phyloP scores from a whole-genome alignment of 768 basidiomycete species.

The Ramaria sp. region DNA sequence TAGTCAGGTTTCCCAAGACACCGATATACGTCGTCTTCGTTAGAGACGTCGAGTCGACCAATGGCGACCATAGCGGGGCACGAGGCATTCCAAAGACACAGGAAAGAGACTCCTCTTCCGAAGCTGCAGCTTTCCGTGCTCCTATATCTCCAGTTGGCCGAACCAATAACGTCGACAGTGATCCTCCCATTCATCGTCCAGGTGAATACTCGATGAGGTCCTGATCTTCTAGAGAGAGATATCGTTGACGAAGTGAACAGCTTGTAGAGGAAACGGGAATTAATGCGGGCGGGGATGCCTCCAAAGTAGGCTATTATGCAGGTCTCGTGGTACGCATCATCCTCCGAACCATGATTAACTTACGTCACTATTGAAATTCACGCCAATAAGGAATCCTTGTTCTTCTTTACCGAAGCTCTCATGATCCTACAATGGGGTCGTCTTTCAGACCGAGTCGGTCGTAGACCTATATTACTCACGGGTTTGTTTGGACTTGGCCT shows the following conservation, averaged over 20 bases:
- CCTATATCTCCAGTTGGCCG: slow-evolving; percentile 62
- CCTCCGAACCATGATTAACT: neutral
- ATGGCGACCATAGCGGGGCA: too few species aligned
- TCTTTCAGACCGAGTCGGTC: slow-evolving; percentile 25
- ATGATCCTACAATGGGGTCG: slow-evolving; percentile 36
- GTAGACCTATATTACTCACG: neutral
- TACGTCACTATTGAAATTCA: neutral
- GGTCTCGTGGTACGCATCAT: slow-evolving; percentile 40
- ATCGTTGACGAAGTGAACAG: slow-evolving; percentile 20
- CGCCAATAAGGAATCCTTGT: slow-evolving; percentile 11
- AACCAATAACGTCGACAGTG: slow-evolving; percentile 66
- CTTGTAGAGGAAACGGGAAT: slow-evolving; percentile 50
- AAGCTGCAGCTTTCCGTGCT: slow-evolving; percentile 61
- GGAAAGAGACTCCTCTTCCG: slow-evolving; percentile 39
- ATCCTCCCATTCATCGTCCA: slow-evolving; percentile 71
- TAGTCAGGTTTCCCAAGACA: too few species aligned
- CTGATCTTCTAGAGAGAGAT: neutral
- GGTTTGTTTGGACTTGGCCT: neutral
- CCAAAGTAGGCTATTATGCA: slow-evolving; percentile 59
- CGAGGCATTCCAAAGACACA: too few species aligned
- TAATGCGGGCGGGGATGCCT: slow-evolving; percentile 43
- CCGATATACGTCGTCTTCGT: too few species aligned
- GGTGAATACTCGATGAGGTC: slow-evolving; percentile 25
- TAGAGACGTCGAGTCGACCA: too few species aligned
- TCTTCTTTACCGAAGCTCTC: slow-evolving; percentile 21